These are phyloP conservation scores for Trichoderma hamatum DNA, from an alignment of 2,329 filamentous ascomycete genomes.

Conservation along the genomic window DNA sequence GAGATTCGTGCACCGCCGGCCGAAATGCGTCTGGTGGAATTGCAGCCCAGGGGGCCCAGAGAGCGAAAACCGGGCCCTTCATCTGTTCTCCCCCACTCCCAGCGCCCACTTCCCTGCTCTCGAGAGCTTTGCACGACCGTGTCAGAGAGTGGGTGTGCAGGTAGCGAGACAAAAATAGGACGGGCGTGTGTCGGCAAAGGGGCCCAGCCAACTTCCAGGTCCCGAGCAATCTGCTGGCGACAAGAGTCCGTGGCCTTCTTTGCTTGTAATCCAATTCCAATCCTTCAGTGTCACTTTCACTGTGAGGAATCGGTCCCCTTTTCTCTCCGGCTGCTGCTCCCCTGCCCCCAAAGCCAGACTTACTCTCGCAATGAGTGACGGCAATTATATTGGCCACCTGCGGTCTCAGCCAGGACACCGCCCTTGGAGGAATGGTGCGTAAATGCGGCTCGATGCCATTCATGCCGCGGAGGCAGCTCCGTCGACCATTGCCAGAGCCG, in stretches of 20 bases:
- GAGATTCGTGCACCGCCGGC: constrained; percentile 1
- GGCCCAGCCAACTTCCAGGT: background rate
- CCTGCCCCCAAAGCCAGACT: background rate
- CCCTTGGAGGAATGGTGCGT: background rate
- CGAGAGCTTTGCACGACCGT: constrained; percentile 14
- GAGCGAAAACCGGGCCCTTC: constrained; percentile 16
- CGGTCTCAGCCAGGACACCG: background rate
- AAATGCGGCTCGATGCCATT: constrained; percentile 4
- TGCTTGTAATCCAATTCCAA: background rate
- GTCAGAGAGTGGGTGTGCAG: constrained; percentile 17
- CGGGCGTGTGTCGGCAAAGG: constrained; percentile 20
- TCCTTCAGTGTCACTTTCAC: constrained; percentile 19
- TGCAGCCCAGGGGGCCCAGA: constrained; percentile 9
- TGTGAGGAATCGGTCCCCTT: background rate
- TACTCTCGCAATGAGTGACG: background rate
- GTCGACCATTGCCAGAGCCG: constrained; percentile 10
- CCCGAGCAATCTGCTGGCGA: background rate
- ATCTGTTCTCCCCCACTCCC: constrained; percentile 11
- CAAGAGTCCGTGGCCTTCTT: background rate
- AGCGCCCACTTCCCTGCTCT: constrained; percentile 8
- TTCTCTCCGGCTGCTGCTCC: constrained; percentile 5
- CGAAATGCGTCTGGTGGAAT: constrained; percentile 1
- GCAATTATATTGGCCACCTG: background rate
- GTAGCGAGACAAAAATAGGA: constrained; percentile 23
- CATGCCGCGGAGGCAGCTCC: constrained; percentile 10